A percentile compares a stretch with the other conserved stretches of the same genome.
phyloP scores from a whole-genome alignment of 768 basidiomycete species.

The Pholiota microspora region DNA sequence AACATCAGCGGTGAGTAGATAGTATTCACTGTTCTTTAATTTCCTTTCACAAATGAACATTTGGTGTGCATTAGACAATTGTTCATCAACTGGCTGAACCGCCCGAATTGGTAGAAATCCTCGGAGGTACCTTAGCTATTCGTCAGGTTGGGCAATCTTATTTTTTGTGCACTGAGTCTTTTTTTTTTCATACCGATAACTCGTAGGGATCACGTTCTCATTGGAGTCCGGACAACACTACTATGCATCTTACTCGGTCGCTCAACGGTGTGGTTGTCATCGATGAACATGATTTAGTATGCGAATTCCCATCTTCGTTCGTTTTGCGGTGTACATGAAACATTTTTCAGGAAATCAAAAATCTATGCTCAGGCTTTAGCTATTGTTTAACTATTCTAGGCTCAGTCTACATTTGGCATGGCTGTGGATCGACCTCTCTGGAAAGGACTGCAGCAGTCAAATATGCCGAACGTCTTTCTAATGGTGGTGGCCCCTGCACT shows the following conservation, averaged over 20 bases:
- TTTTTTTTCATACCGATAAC: too few relatives aligned
- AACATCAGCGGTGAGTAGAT: slow-evolving; percentile 51
- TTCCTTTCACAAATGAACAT: neutral
- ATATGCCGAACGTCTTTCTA: slow-evolving; percentile 54
- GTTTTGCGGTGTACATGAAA: slow-evolving; percentile 1
- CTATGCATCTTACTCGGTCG: slow-evolving; percentile 74
- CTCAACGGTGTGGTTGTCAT: slow-evolving; percentile 50
- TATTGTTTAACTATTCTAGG: slow-evolving; percentile 73
- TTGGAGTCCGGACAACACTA: slow-evolving; percentile 78
- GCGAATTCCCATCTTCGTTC: slow-evolving; percentile 10
- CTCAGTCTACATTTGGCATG: slow-evolving; percentile 80
- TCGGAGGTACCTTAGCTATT: slow-evolving; percentile 71
- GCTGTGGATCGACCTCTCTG: slow-evolving; percentile 56
- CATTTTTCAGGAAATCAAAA: slow-evolving; percentile 47
- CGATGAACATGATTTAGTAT: slow-evolving; percentile 73
- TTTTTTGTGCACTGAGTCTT: too few relatives aligned
- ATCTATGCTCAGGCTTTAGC: slow-evolving; percentile 83
- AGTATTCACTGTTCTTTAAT: neutral
- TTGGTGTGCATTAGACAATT: slow-evolving; percentile 27
- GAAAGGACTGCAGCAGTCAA: slow-evolving; percentile 63
- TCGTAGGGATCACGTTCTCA: slow-evolving; percentile 64
- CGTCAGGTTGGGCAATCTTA: slow-evolving; percentile 70
- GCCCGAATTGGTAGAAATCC: slow-evolving; percentile 52
- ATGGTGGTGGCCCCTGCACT: slow-evolving; percentile 35
- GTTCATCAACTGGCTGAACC: slow-evolving; percentile 67